Evolutionary conservation across 2,329 filamentous ascomycete species (phyloP), one percentile per base, ranked within the genome.

Genomic region (Furcasterigmium furcatum): DNA sequence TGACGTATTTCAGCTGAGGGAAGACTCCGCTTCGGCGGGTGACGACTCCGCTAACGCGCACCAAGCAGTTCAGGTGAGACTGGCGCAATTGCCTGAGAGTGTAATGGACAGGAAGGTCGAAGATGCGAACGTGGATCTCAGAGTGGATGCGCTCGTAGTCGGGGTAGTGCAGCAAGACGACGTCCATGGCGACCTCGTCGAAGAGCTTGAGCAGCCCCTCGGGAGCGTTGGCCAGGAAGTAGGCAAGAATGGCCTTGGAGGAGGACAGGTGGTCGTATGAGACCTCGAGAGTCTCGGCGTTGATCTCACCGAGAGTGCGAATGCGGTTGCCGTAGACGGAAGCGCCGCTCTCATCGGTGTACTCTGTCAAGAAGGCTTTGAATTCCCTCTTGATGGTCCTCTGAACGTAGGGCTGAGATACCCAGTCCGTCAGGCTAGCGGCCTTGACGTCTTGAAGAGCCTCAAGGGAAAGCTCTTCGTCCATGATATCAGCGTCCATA

Each of bases 121-220:
- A 91, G 61, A 99, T 95, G 49, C 94, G 91, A 45, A 99, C 92
- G 62, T 99, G 94, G 44, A 99, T 96, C 66, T 99, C 94, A 22
- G 91, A 88, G 67, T 97, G 94, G 58, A 99, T 99, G 51, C 91
- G 88, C 64, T 96, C 91, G 65, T 99, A 99, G 65, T 97, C 91
- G 2, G 91, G 92, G 68, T 97, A 99, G 65, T 97, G 91, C 45
- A 97, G 83, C 19, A 97, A 80, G 5, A 95, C 92, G 30, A 95
- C 91, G 52, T 99, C 94, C 82, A 99, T 92, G 46, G 94, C 92
- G 4, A 96, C 92, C 54, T 95, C 85, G 57, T 99, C 94, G 60
- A 99, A 97, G 41, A 99, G 85, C 64, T 94, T 94, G 50, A 99
- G 79, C 61, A 97, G 88, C 66, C 96, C 92, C n/a, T 88, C 82